Evolutionary conservation across 1,139 yeast genomes (phyloP), one percentile per base, ranked within the genome.

Genomic region (Sugiyamaella paludigena): DNA sequence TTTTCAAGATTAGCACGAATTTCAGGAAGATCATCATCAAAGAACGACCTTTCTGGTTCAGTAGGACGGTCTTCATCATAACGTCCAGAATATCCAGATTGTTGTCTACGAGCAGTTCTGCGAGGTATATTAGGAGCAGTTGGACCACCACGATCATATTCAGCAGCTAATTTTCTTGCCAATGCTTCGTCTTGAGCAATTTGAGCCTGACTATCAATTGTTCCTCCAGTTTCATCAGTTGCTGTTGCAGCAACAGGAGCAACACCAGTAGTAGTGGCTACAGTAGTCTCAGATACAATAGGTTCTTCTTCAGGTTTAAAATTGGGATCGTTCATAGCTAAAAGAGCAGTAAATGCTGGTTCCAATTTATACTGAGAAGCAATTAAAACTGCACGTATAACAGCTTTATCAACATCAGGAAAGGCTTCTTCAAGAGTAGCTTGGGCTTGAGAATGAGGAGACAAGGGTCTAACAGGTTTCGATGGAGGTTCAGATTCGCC

Each of bases 321-420:
- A 8, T 75, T 69, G 7, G 95, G 95, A 69, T 91, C 97, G 11
- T 88, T 82, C 53, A 87, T 72, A 58, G 80, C 87, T 55, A 92
- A 73, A 61, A 91, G 72, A 0, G 96, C 97, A 66, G 84, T 85
- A 72, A 91, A 91, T 0, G 97, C 95, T 0, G 87, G 83, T 59
- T 88, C 96, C 31, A 87, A 68, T 41, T 79, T 75, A 26, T 95
- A 96, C 44, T 77, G 80, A 13, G 95, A 81, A 2, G 98, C 98
- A 62, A 92, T 86, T 50, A 89, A 73, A 1, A 87, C 84, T 26
- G 95, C 91, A 43, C 83, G 80, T 55, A 88, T 75, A 55, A 82
- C 77, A 55, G 81, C 79, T 34, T 79, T 84, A 46, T 87, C 95
- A 28, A 80, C 70, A 19, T 73, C 70, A 1, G 98, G 97, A 66